Evolutionary conservation across 257 asterid species (phyloP).

Genomic region (Solanum chiquidenum): DNA sequence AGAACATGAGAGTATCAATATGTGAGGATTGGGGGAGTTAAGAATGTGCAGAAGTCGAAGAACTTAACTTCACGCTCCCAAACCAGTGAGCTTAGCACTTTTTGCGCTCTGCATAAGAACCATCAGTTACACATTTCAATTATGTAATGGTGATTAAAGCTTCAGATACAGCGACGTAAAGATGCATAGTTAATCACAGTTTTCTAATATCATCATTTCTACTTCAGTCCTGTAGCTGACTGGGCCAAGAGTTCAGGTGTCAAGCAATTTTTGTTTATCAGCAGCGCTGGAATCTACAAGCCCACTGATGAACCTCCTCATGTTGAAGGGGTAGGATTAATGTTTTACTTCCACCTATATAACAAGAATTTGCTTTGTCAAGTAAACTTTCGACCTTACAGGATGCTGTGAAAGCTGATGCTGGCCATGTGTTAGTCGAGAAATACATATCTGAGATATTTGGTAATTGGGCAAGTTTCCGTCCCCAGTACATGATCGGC

Average conservation of each 20-base stretch:
- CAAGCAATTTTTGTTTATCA: conserved; percentile 77
- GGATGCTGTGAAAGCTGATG: conserved; percentile 85
- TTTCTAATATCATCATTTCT: conserved; percentile 1
- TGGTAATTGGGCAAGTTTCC: conserved; percentile 64
- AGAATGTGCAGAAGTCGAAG: background rate
- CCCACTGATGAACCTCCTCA: conserved; percentile 90
- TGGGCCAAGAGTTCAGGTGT: conserved; percentile 82
- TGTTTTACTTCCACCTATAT: background rate
- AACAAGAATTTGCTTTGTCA: background rate
- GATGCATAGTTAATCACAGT: background rate
- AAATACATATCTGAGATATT: conserved; percentile 66
- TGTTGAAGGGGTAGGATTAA: conserved; percentile 75
- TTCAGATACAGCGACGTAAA: background rate
- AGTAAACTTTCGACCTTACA: conserved; percentile 15
- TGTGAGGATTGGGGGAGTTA: background rate
- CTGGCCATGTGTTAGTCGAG: conserved; percentile 91
- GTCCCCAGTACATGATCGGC: conserved; percentile 96
- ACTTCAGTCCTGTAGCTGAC: conserved; percentile 76
- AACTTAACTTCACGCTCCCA: background rate
- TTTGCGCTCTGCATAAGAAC: background rate
- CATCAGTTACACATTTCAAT: background rate
- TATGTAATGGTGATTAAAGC: background rate
- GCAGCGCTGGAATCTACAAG: conserved; percentile 97
- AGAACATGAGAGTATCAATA: background rate
- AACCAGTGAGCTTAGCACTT: background rate